Conservation (phyloP, 495 filamentous ascomycete genomes). For the Podospora pseudopauciseta region DNA sequence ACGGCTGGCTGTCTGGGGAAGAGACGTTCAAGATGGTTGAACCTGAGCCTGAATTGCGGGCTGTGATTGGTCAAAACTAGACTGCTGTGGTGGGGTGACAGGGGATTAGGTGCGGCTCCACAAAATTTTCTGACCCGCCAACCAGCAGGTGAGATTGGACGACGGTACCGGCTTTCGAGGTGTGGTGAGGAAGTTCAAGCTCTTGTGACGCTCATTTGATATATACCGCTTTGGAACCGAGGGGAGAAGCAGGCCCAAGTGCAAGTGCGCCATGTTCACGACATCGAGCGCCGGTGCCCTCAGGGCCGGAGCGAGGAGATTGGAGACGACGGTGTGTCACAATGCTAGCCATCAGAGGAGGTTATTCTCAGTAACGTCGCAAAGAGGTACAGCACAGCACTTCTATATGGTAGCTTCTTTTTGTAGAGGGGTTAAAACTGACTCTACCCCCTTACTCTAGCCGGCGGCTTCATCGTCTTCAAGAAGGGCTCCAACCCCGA, state of each 20-base stretch:
- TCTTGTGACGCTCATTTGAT: not conserved
- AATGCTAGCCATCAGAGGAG: conserved; percentile 14
- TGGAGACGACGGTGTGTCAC: conserved; percentile 11
- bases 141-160: not conserved
- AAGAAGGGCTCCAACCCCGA: conserved; percentile 30
- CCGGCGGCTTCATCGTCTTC: conserved; percentile 30
- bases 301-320: conserved; percentile 20
- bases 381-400: conserved; percentile 17
- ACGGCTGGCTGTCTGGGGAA: conserved; percentile 3
- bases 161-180: not conserved
- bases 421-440: not conserved
- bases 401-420: not conserved
- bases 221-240: not conserved
- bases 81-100: not conserved
- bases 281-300: conserved; percentile 19
- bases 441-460: conserved; percentile 5
- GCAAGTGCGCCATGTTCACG: conserved; percentile 22
- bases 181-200: not conserved
- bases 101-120: conserved; percentile 3
- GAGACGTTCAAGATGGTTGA: not conserved
- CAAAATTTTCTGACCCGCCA: conserved; percentile 14
- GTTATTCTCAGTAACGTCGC: conserved; percentile 25
- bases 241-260: not conserved
- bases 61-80: not conserved
- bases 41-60: not conserved